Percentiles rank a stretch among this genome's conserved stretches.
Conservation (phyloP, 2,329 filamentous ascomycete species). For the Neofusicoccum parvum region DNA sequence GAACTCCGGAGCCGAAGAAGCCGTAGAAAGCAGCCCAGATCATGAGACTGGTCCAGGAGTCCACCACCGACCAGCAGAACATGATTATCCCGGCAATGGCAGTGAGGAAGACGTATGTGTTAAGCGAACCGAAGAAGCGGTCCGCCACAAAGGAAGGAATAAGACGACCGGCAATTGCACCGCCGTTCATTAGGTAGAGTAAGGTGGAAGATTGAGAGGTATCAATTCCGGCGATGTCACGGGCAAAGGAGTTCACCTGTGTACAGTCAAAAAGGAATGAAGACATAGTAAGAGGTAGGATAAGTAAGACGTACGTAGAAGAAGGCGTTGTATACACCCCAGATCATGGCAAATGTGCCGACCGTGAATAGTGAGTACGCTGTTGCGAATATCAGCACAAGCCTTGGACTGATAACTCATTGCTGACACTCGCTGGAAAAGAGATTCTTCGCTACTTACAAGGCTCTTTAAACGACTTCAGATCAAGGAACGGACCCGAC, state of each 20-base stretch:
- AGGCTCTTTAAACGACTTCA: slow-evolving; percentile 56
- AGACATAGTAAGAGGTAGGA: background rate
- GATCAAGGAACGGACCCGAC: slow-evolving; percentile 54
- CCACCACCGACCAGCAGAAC: slow-evolving; percentile 61
- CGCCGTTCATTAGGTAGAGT: slow-evolving; percentile 60
- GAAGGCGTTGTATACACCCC: slow-evolving; percentile 52
- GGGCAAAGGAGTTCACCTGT: slow-evolving; percentile 58
- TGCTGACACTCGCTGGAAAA: no score
- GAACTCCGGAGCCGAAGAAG: slow-evolving; percentile 47
- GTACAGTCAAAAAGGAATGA: slow-evolving; percentile 46
- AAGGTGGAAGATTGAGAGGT: slow-evolving; percentile 56
- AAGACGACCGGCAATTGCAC: slow-evolving; percentile 59
- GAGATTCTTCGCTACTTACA: background rate
- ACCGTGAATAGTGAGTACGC: slow-evolving; percentile 46
- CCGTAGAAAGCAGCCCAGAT: slow-evolving; percentile 45
- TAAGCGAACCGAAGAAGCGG: slow-evolving; percentile 55
- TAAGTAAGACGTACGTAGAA: slow-evolving; percentile 39
- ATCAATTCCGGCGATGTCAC: slow-evolving; percentile 49
- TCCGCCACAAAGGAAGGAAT: slow-evolving; percentile 59
- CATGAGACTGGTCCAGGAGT: slow-evolving; percentile 24
- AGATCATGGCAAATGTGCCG: slow-evolving; percentile 48
- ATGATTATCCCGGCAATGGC: slow-evolving; percentile 51
- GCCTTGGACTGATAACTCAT: background rate
- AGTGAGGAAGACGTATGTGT: slow-evolving; percentile 57
- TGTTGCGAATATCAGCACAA: slow-evolving; percentile 24